Evolutionary conservation across 257 asterid genomes (phyloP).

Genomic region (Ajuga chamaepitys): DNA sequence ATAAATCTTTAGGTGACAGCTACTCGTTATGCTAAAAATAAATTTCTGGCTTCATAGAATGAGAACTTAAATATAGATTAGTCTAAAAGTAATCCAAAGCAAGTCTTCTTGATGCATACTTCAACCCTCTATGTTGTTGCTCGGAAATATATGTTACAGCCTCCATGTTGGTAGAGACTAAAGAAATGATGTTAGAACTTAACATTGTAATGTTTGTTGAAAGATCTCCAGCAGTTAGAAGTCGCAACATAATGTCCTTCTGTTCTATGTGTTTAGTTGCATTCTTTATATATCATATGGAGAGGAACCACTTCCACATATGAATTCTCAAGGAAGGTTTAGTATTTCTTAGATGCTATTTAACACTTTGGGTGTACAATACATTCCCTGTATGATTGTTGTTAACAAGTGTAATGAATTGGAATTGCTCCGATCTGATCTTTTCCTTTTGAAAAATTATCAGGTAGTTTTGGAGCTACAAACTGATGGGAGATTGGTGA

Average conservation of each 20-base stretch:
- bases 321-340: neutral
- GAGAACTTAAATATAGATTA: neutral
- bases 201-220: neutral
- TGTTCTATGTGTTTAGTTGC: neutral
- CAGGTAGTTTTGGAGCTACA: constrained; percentile 83
- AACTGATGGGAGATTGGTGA: constrained; percentile 64
- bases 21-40: neutral
- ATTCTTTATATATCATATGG: neutral
- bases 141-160: neutral
- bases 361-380: neutral
- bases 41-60: neutral
- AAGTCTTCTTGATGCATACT: neutral
- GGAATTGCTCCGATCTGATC: constrained; percentile 4
- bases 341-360: neutral
- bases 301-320: neutral
- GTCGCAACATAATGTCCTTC: neutral
- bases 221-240: neutral
- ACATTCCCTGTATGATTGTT: neutral
- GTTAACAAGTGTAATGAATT: neutral
- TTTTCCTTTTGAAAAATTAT: constrained; percentile 13
- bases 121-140: neutral
- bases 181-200: neutral
- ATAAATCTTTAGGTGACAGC: neutral
- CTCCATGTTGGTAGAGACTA: neutral
- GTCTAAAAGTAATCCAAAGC: neutral